Conservation (phyloP, 2,329 filamentous ascomycete species). For the Dryadomyces quercivorus region DNA sequence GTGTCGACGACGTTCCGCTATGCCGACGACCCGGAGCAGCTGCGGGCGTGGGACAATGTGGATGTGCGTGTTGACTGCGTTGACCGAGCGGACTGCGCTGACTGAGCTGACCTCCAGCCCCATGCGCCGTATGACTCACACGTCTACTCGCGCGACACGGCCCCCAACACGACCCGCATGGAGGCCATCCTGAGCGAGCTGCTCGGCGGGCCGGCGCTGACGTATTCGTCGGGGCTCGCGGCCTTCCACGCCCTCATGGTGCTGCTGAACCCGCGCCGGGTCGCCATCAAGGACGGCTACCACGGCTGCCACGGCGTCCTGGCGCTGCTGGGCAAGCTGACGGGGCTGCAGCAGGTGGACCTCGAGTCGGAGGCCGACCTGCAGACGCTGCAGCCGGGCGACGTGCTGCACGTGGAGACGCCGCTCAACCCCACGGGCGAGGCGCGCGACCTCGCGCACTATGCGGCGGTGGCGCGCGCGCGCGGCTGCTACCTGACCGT, state of each 20-base stretch:
- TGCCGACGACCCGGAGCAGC: conserved; percentile 51
- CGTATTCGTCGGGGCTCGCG: conserved; percentile 74
- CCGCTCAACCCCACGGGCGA: conserved; percentile 85
- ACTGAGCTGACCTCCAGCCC: conserved; percentile 24
- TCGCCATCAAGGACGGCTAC: conserved; percentile 78
- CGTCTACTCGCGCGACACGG: conserved; percentile 72
- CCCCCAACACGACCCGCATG: conserved; percentile 72
- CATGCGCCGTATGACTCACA: conserved; percentile 46
- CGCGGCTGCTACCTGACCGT: conserved; percentile 68
- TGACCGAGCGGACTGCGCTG: neutral
- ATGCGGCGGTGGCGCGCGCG: conserved; percentile 58
- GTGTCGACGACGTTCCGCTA: conserved; percentile 89
- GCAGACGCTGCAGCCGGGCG: conserved; percentile 60
- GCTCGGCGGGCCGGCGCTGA: conserved; percentile 56
- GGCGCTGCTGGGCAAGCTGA: conserved; percentile 59
- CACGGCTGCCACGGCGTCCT: conserved; percentile 90
- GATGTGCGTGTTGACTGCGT: conserved; percentile 35
- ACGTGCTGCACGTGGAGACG: conserved; percentile 85
- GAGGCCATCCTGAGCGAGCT: conserved; percentile 70
- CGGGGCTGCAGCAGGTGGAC: conserved; percentile 58
- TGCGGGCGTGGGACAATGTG: conserved; percentile 38
- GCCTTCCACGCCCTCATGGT: conserved; percentile 82
- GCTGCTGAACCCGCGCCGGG: conserved; percentile 66
- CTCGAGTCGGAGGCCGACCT: conserved; percentile 36
- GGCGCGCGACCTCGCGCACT: conserved; percentile 60